Conservation (phyloP, 257 asterid species). For the Solanum clarkiae region DNA sequence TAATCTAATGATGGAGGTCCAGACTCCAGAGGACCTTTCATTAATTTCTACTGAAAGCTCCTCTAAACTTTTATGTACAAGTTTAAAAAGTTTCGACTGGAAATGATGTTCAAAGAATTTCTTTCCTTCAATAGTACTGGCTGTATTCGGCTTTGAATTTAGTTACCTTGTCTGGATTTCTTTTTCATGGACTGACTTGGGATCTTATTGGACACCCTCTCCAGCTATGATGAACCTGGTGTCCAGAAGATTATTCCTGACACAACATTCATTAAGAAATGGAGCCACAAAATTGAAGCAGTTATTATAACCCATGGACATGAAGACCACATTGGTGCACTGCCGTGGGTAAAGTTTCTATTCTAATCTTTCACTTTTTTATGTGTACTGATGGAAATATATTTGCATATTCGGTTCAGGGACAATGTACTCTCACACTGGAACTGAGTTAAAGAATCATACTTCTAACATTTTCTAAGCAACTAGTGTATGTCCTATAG, state of each 20-base stretch:
- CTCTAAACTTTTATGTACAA: not conserved
- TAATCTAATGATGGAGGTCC: not conserved
- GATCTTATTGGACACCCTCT: slow-evolving; percentile 5
- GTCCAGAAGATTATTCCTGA: slow-evolving; percentile 99
- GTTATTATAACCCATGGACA: slow-evolving; percentile 98
- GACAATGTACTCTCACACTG: not conserved
- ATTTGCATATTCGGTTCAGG: not conserved
- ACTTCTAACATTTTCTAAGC: not conserved
- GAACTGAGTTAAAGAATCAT: not conserved
- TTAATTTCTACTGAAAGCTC: not conserved
- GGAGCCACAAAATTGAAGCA: slow-evolving; percentile 99
- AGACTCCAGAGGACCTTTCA: not conserved
- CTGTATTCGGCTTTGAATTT: not conserved
- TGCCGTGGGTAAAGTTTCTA: slow-evolving; percentile 97
- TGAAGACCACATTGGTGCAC: slow-evolving; percentile 99
- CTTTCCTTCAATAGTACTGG: not conserved
- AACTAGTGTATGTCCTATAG: not conserved
- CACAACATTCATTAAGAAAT: slow-evolving; percentile 79
- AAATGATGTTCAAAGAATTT: not conserved
- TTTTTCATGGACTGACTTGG: not conserved
- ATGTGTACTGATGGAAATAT: not conserved
- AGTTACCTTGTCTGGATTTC: not conserved
- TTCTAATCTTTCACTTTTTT: slow-evolving; percentile 9
- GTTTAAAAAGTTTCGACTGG: not conserved
- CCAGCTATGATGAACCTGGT: slow-evolving; percentile 87